phyloP scores from a whole-genome alignment of 202 grass and related monocot genomes.

The Schoenoplectus triqueter region DNA sequence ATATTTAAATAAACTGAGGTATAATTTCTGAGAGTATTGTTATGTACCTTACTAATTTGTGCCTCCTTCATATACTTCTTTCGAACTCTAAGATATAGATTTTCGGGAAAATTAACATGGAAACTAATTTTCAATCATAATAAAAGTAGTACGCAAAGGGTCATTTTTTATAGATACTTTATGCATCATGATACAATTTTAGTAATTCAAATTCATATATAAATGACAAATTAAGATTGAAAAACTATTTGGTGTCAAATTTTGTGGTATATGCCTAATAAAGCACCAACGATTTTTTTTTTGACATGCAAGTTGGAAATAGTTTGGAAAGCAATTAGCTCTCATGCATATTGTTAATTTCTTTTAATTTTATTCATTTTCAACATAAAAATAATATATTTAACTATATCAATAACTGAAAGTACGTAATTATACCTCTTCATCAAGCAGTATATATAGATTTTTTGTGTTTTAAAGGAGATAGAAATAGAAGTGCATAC shows the following conservation, averaged over 20 bases:
- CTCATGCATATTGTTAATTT: neutral
- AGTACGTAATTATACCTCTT: neutral
- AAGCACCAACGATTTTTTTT: neutral
- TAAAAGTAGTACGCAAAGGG: too few species aligned
- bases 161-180: neutral
- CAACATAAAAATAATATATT: neutral
- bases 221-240: neutral
- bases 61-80: too few species aligned
- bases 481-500: neutral
- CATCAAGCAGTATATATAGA: neutral
- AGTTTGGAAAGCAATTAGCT: constrained; percentile 2
- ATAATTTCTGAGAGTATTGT: too few species aligned
- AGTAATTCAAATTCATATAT: neutral
- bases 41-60: too few species aligned
- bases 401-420: neutral
- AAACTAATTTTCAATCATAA: too few species aligned
- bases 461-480: neutral
- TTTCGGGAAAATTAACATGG: too few species aligned
- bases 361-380: neutral
- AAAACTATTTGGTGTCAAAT: neutral
- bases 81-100: too few species aligned
- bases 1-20: too few species aligned
- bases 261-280: neutral
- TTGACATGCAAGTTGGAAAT: neutral
- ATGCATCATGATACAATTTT: neutral